Percentiles rank a stretch among this genome's conserved stretches.
phyloP scores from a whole-genome alignment of 179 eudicot genomes.

The Beta lomatogona region DNA sequence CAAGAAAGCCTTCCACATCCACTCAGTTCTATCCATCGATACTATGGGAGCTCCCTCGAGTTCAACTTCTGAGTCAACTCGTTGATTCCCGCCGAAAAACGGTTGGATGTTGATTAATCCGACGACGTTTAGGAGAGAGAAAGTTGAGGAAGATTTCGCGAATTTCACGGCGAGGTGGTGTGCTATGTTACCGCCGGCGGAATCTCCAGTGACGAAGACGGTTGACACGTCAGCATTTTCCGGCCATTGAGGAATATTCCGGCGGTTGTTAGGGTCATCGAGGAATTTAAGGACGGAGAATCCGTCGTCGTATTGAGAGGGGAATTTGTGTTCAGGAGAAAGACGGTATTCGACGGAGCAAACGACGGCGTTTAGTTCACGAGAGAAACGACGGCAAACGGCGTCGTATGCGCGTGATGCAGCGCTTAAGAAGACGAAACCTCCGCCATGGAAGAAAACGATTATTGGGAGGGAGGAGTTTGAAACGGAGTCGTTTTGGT shows the following conservation, averaged over 20 bases:
- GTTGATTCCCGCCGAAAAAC: constrained; percentile 71
- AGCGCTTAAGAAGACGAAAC: constrained; percentile 57
- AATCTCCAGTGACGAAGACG: constrained; percentile 77
- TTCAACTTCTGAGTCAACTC: constrained; percentile 46
- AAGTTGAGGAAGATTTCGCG: constrained; percentile 30
- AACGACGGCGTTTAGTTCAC: constrained; percentile 49
- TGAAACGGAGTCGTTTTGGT: constrained; percentile 7
- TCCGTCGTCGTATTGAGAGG: constrained; percentile 79
- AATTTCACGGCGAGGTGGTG: constrained; percentile 52
- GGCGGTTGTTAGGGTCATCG: constrained; percentile 26
- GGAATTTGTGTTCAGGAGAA: constrained; percentile 72
- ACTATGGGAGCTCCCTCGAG: constrained; percentile 42
- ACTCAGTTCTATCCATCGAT: constrained; percentile 43
- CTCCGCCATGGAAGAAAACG: constrained; percentile 88
- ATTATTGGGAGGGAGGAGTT: constrained; percentile 40
- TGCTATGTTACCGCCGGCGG: constrained; percentile 82
- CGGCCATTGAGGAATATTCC: constrained; percentile 36
- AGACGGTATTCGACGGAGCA: constrained; percentile 77
- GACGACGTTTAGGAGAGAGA: constrained; percentile 31
- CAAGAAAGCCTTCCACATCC: constrained; percentile 69
- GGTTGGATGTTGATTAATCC: constrained; percentile 75
- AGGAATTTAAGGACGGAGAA: constrained; percentile 60
- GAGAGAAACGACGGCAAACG: constrained; percentile 64
- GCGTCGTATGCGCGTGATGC: constrained; percentile 53
- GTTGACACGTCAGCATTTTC: constrained; percentile 45